Percentiles rank a stretch among this genome's conserved stretches.
phyloP scores from a whole-genome alignment of 2,329 filamentous ascomycete species.

The Colletotrichum noveboracense region DNA sequence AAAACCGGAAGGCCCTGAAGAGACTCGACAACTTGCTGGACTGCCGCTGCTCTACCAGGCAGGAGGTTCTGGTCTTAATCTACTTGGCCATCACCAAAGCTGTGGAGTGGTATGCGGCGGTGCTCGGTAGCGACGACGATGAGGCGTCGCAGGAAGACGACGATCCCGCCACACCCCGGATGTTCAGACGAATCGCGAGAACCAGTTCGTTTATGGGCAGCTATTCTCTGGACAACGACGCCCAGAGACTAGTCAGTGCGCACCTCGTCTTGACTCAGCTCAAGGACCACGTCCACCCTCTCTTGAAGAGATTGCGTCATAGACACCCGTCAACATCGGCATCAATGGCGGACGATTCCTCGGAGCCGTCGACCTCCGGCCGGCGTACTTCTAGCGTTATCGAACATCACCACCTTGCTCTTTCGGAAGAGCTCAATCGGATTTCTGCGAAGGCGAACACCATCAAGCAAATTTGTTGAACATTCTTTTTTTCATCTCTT shows the following conservation, averaged over 20 bases:
- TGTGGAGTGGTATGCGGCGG: background rate
- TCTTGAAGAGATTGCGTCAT: background rate
- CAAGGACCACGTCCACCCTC: background rate
- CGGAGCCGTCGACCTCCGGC: background rate
- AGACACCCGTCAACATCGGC: background rate
- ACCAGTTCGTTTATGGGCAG: background rate
- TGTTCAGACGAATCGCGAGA: background rate
- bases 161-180: background rate
- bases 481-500: background rate
- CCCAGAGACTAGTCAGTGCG: background rate
- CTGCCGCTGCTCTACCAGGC: background rate
- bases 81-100: background rate
- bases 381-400: background rate
- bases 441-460: background rate
- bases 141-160: background rate
- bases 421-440: background rate
- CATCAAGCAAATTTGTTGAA: background rate
- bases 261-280: slow-evolving; percentile 1
- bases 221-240: background rate
- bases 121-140: background rate
- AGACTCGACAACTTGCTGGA: background rate
- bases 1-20: background rate
- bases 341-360: background rate
- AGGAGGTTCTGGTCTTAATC: background rate
- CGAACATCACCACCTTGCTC: background rate